Conservation (phyloP, 306 rosid species). For the Lathyrus sativus region DNA sequence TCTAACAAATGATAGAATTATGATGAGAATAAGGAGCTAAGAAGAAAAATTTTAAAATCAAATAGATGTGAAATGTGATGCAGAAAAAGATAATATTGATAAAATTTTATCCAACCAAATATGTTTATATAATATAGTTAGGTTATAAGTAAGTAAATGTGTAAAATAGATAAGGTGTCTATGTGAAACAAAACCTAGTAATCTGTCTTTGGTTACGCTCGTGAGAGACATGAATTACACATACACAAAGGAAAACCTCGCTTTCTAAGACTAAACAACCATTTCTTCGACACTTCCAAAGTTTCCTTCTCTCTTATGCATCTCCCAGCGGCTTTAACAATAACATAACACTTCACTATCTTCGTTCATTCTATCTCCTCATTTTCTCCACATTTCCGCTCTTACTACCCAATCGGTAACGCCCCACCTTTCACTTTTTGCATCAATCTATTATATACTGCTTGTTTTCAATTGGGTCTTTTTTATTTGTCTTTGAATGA, state of each 20-base stretch:
- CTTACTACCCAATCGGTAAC: conserved; percentile 41
- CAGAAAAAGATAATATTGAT: too few relatives aligned
- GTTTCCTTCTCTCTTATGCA: not conserved
- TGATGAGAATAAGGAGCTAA: too few relatives aligned
- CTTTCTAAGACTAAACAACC: not conserved
- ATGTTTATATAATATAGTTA: too few relatives aligned
- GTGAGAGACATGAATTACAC: not conserved
- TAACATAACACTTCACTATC: not conserved
- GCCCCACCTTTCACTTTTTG: not conserved
- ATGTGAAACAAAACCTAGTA: too few relatives aligned
- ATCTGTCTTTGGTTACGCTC: not conserved
- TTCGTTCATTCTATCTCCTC: not conserved
- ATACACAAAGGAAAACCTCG: not conserved
- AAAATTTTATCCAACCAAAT: too few relatives aligned
- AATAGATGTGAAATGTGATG: too few relatives aligned
- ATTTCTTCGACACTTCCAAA: conserved; percentile 1
- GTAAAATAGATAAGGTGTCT: too few relatives aligned
- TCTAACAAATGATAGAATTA: too few relatives aligned
- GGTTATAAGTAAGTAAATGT: too few relatives aligned
- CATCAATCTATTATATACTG: too few relatives aligned
- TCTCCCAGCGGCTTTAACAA: not conserved
- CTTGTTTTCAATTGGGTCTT: not conserved
- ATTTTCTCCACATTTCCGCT: conserved; percentile 45
- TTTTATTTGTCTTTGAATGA: not conserved
- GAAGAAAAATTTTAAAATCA: too few relatives aligned